A percentile compares a stretch with the other conserved stretches of the same genome.
Conservation (phyloP, 2,329 filamentous ascomycete genomes). For the Clarireedia hainanense region DNA sequence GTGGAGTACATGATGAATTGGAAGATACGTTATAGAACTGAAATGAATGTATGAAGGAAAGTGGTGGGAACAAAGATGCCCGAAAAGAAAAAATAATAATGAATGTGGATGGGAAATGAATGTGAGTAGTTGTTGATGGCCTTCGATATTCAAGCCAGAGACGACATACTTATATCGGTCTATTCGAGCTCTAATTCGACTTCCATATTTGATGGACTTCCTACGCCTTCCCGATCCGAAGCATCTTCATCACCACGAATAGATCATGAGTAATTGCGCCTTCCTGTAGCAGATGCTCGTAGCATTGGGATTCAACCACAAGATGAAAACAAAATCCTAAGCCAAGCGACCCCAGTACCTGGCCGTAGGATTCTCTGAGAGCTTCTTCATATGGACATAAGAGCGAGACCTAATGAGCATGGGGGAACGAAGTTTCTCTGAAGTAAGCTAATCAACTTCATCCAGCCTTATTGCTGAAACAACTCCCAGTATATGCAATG, state of each 20-base stretch:
- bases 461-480: neutral
- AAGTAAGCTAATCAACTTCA: neutral
- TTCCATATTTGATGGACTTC: neutral
- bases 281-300: neutral
- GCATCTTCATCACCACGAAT: slow-evolving; percentile 1
- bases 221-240: neutral
- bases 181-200: neutral
- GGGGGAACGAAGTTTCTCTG: neutral
- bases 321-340: slow-evolving; percentile 5
- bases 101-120: slow-evolving; percentile 6
- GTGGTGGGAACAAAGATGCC: slow-evolving; percentile 6
- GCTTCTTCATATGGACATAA: neutral
- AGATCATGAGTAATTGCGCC: neutral
- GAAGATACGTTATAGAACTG: neutral
- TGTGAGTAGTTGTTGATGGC: slow-evolving; percentile 9
- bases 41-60: slow-evolving; percentile 8
- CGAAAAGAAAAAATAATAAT: slow-evolving; percentile 6
- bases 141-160: neutral
- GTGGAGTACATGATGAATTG: slow-evolving; percentile 9
- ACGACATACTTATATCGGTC: slow-evolving; percentile 7
- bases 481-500: neutral
- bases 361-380: neutral
- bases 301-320: neutral
- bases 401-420: neutral
- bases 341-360: neutral